Evolutionary conservation across 139 green algal genomes (phyloP), one percentile per base, ranked within the genome.

Genomic region (Coelastrella sp.): DNA sequence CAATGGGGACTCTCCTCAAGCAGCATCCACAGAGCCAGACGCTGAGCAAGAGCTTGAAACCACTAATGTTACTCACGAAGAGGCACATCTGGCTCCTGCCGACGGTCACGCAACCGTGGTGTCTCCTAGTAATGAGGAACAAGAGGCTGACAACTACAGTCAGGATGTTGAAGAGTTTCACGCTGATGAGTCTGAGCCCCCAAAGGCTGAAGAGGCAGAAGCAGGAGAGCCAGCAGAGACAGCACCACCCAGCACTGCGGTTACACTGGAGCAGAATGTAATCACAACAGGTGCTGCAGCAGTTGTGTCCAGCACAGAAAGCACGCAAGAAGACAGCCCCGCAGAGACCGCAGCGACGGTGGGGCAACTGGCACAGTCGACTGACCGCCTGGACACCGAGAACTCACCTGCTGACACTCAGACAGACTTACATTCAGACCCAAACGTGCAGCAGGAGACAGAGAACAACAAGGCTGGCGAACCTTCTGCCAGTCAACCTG

Each of bases 211-310:
- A 50, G 4, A 34, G n/a, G 32, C 63, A 43, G 63, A n/a, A 71
- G 63, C 30, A 71, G 27, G 40, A 71, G 63, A 40, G 63, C 21
- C 57, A 71, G n/a, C n/a, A n/a, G n/a, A n/a, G n/a, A n/a, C n/a
- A n/a, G n/a, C n/a, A n/a, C n/a, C n/a, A n/a, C n/a, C n/a, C n/a
- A n/a, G n/a, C n/a, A n/a, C n/a, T n/a, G n/a, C n/a, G n/a, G n/a
- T n/a, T n/a, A n/a, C n/a, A n/a, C n/a, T n/a, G n/a, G n/a, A n/a
- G n/a, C n/a, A n/a, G n/a, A n/a, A n/a, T n/a, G n/a, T n/a, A n/a
- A n/a, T n/a, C n/a, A n/a, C n/a, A n/a, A n/a, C n/a, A n/a, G n/a
- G n/a, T n/a, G n/a, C n/a, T n/a, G 62, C 62, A 71, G 62, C 59
- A 67, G n/a, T 8, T 67, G 59, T 67, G 21, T 4, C 21, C 4